Evolutionary conservation across 2,329 filamentous ascomycete species (phyloP), one percentile per base, ranked within the genome.

Genomic region (Polytolypa hystricis): DNA sequence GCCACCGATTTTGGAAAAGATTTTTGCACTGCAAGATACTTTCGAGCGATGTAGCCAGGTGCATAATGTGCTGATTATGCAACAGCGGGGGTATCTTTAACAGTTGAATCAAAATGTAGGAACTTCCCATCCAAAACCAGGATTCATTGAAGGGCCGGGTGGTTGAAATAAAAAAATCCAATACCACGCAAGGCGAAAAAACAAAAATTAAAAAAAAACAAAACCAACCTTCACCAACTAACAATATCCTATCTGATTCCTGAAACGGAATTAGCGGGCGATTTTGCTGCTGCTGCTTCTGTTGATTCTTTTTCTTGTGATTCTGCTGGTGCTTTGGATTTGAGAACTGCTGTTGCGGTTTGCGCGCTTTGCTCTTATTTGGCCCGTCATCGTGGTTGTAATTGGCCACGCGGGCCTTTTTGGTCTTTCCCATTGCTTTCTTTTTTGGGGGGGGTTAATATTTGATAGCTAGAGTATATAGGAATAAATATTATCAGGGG

Each of bases 151-250:
- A 9, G 11, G 6, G 11, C 32, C n/a, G 25, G 18, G 19, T 17
- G n/a, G 3, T 17, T 9, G 18, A 7, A 20, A 11, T 11, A 11
- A 20, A 32, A 32, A 12, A 15, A 19, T 21, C 19, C 18, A 27
- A 21, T 14, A 29, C 2, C 16, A 15, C 20, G 32, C 3, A 11
- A 21, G 30, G 35, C 32, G 38, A 25, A 31, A 29, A 14, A 43
- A 35, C 29, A 34, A 39, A 29, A 25, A 37, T 28, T 20, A 33
- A 39, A 42, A 48, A 27, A 35, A 42, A 33, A 21, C 21, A 21
- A 37, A 21, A 47, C 58, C 49, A 41, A 62, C 64, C 64, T 52
- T 67, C 64, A 10, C 64, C 64, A 47, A 66, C 46, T 18, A 66
- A 47, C 17, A 67, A 47, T 30, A 66, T 54, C 30, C 61, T 54